Conservation (phyloP, 2,329 filamentous ascomycete species). For the Fusarium luffae region DNA sequence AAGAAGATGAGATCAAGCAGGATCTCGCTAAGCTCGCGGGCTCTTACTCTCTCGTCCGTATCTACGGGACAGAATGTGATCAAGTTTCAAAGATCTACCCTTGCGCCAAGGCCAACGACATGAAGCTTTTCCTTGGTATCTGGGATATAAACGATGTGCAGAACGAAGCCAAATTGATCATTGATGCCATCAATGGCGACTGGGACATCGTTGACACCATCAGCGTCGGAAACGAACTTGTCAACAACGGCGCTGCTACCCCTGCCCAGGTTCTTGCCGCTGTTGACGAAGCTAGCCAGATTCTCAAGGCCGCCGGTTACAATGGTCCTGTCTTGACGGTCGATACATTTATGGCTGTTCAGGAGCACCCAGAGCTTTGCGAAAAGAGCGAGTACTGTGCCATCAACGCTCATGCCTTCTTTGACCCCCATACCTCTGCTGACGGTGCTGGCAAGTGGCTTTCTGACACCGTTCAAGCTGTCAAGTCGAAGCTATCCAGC, state of each 20-base stretch:
- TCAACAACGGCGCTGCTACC: conserved; percentile 70
- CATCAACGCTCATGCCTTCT: conserved; percentile 87
- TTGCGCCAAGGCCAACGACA: conserved; percentile 70
- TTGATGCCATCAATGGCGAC: conserved; percentile 67
- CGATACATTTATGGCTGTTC: conserved; percentile 79
- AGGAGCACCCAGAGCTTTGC: conserved; percentile 76
- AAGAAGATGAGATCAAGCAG: conserved; percentile 66
- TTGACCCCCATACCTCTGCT: conserved; percentile 72
- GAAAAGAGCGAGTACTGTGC: conserved; percentile 80
- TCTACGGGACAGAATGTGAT: conserved; percentile 84
- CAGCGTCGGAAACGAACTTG: conserved; percentile 82
- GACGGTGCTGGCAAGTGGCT: conserved; percentile 75
- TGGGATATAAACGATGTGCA: conserved; percentile 70
- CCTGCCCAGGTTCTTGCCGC: conserved; percentile 66
- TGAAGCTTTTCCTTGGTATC: conserved; percentile 80
- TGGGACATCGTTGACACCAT: conserved; percentile 79
- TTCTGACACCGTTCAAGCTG: conserved; percentile 60
- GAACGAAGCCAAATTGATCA: conserved; percentile 69
- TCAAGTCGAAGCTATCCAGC: conserved; percentile 56
- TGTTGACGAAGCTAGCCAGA: conserved; percentile 65
- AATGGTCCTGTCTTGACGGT: conserved; percentile 80
- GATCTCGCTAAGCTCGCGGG: conserved; percentile 69
- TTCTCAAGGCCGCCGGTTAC: conserved; percentile 73
- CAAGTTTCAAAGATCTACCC: conserved; percentile 72
- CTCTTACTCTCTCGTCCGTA: conserved; percentile 72